A percentile compares a stretch with the other conserved stretches of the same genome.
These are phyloP conservation scores for Mediolabrus comicus DNA, from an alignment of 108 stramenopile genomes.

Conservation along the genomic window DNA sequence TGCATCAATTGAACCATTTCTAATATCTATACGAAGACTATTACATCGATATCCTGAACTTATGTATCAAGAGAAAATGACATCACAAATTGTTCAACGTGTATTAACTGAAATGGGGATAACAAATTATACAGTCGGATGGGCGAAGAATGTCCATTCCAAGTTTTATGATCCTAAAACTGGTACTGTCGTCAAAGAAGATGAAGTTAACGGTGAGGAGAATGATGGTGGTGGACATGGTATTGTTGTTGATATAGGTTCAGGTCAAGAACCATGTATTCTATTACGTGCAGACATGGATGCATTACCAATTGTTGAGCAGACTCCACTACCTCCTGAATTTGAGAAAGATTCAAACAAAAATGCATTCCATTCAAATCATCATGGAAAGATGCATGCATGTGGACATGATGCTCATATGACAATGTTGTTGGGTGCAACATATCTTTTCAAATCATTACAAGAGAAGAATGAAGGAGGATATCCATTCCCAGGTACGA, in stretches of 20 bases:
- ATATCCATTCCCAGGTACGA: slow-evolving; percentile 58
- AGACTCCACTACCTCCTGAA: slow-evolving; percentile 41
- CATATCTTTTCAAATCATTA: slow-evolving; percentile 59
- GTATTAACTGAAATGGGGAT: slow-evolving; percentile 59
- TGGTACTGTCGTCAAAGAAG: not conserved
- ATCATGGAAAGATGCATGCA: slow-evolving; percentile 85
- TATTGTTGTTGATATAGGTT: slow-evolving; percentile 80
- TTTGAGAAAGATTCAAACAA: slow-evolving; percentile 1
- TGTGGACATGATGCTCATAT: slow-evolving; percentile 96
- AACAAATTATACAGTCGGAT: slow-evolving; percentile 53
- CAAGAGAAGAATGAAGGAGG: slow-evolving; percentile 27
- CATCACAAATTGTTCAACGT: slow-evolving; percentile 61
- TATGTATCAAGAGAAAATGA: slow-evolving; percentile 73
- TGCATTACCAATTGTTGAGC: slow-evolving; percentile 86
- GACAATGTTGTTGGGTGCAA: slow-evolving; percentile 87
- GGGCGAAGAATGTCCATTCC: slow-evolving; percentile 70
- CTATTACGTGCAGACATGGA: slow-evolving; percentile 94
- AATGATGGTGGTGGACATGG: slow-evolving; percentile 70
- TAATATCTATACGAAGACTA: slow-evolving; percentile 55
- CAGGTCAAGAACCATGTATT: slow-evolving; percentile 69
- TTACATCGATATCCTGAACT: slow-evolving; percentile 80
- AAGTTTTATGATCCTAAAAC: slow-evolving; percentile 34
- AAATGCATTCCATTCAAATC: slow-evolving; percentile 54
- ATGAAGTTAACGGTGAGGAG: not conserved
- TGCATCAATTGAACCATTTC: slow-evolving; percentile 40